Percentiles rank a stretch among this genome's conserved stretches.
These are phyloP conservation scores for Nidularia pulvinata DNA, from an alignment of 768 basidiomycete species.

Conservation along the genomic window DNA sequence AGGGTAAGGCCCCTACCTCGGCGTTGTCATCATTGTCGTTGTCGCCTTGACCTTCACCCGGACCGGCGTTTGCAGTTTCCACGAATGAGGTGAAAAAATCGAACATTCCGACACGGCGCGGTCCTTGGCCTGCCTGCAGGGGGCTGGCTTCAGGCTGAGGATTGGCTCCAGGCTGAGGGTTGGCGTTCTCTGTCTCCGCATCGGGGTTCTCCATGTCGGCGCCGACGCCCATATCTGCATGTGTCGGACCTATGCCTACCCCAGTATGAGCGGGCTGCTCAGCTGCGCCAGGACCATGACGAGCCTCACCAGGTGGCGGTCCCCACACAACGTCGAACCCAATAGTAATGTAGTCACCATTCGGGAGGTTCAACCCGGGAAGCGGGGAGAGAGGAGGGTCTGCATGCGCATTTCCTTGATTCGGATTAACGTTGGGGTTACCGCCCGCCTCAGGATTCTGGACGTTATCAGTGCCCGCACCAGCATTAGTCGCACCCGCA, in stretches of 20 bases:
- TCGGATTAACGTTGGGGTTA: neutral
- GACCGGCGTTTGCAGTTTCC: too few relatives aligned
- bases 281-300: neutral
- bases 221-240: neutral
- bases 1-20: neutral
- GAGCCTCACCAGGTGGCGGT: slow-evolving; percentile 1
- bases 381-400: neutral
- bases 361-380: neutral
- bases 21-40: too few relatives aligned
- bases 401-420: neutral
- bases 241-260: neutral
- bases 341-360: slow-evolving; percentile 27
- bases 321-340: slow-evolving; percentile 38
- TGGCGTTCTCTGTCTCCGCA: neutral
- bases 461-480: too few relatives aligned
- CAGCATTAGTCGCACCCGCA: too few relatives aligned
- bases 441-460: too few relatives aligned
- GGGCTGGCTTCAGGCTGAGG: too few relatives aligned
- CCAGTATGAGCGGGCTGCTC: neutral
- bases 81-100: too few relatives aligned
- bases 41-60: too few relatives aligned
- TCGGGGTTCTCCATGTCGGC: neutral
- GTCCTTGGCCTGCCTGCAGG: too few relatives aligned
- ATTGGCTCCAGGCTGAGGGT: too few relatives aligned
- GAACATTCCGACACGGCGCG: too few relatives aligned